A percentile compares a stretch with the other conserved stretches of the same genome.
These are phyloP conservation scores for Termitomyces sp. DNA, from an alignment of 768 basidiomycete genomes.

Conservation along the genomic window DNA sequence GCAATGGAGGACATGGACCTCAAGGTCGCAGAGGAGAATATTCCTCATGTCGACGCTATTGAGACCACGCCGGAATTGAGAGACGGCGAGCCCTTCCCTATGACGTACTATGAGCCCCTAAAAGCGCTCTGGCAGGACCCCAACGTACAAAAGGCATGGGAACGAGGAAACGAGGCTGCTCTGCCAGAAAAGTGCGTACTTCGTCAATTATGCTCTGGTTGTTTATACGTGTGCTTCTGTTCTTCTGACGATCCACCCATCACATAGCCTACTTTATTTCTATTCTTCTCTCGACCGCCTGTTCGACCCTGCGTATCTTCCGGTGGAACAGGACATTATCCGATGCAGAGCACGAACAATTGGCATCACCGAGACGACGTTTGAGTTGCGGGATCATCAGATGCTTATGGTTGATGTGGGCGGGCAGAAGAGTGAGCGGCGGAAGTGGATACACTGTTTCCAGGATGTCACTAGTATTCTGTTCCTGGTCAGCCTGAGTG, in stretches of 20 bases:
- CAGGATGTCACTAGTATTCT: constrained; percentile 92
- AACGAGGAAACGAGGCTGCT: constrained; percentile 84
- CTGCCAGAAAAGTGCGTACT: constrained; percentile 75
- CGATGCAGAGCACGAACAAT: constrained; percentile 83
- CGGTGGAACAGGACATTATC: constrained; percentile 85
- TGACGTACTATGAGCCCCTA: constrained; percentile 59
- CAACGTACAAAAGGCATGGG: constrained; percentile 69
- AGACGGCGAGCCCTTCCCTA: constrained; percentile 79
- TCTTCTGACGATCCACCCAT: constrained; percentile 5
- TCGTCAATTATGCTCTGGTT: not conserved
- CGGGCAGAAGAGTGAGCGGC: constrained; percentile 88
- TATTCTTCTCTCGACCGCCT: constrained; percentile 75
- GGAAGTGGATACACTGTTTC: constrained; percentile 95
- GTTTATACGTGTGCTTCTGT: not conserved
- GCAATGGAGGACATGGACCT: constrained; percentile 89
- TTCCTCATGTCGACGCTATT: constrained; percentile 53
- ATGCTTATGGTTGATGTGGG: constrained; percentile 94
- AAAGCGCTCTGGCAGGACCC: constrained; percentile 72
- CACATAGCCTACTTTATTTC: constrained; percentile 62
- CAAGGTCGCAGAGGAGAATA: constrained; percentile 57
- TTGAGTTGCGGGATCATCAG: constrained; percentile 71
- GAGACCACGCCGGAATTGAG: constrained; percentile 65
- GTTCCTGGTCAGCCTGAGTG: constrained; percentile 86
- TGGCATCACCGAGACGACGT: constrained; percentile 86
- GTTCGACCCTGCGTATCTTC: constrained; percentile 66